Conservation (phyloP, 345 rosid species). For the Dipteronia dyeriana region DNA sequence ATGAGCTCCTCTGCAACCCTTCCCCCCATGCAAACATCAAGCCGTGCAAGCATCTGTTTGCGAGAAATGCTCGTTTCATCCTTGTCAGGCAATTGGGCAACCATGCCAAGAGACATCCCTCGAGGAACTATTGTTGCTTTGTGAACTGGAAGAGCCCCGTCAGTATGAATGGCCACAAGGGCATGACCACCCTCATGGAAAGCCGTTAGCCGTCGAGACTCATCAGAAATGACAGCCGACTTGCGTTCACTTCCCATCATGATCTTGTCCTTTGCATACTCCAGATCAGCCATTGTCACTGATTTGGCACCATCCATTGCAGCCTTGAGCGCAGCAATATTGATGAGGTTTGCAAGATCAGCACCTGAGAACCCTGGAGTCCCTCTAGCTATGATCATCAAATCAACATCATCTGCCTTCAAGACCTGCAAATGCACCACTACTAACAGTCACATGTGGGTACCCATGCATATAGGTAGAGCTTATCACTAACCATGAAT, state of each 20-base stretch:
- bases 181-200: conserved; percentile 99
- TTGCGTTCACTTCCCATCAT: conserved; percentile 98
- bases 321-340: conserved; percentile 91
- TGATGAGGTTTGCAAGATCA: conserved; percentile 87
- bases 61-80: conserved; percentile 71
- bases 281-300: conserved; percentile 88
- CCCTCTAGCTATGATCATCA: conserved; percentile 94
- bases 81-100: conserved; percentile 83
- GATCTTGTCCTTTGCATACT: conserved; percentile 91
- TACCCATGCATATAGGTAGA: neutral
- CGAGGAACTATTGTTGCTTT: conserved; percentile 97
- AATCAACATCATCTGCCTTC: conserved; percentile 88
- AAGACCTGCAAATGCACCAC: conserved; percentile 56
- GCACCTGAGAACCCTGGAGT: conserved; percentile 99
- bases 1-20: conserved; percentile 95
- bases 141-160: conserved; percentile 93
- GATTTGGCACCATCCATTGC: conserved; percentile 95
- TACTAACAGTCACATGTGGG: neutral
- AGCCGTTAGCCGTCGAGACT: conserved; percentile 73
- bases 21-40: conserved; percentile 96
- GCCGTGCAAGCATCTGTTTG: conserved; percentile 95
- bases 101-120: conserved; percentile 96
- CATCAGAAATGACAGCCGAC: conserved; percentile 87
- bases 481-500: neutral
- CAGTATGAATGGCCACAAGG: conserved; percentile 87